A percentile compares a stretch with the other conserved stretches of the same genome.
These are phyloP conservation scores for Trichoderma simmonsii DNA, from an alignment of 2,329 filamentous ascomycete species.

Conservation along the genomic window DNA sequence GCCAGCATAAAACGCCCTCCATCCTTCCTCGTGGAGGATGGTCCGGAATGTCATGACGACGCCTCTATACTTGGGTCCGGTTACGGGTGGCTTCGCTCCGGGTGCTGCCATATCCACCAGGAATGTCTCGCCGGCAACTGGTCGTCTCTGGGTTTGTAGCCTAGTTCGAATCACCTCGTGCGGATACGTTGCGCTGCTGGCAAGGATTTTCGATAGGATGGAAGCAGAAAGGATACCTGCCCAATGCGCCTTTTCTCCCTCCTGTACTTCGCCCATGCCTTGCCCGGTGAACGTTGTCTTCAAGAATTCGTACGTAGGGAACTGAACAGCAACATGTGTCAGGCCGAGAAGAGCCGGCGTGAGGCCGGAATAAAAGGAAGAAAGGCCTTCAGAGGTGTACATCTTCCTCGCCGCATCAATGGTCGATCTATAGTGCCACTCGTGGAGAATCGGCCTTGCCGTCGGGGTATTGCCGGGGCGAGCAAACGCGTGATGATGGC, in stretches of 20 bases:
- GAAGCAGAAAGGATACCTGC: conserved; percentile 82
- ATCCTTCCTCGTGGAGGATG: conserved; percentile 87
- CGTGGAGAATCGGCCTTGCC: conserved; percentile 52
- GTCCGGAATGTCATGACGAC: conserved; percentile 77
- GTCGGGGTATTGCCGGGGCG: conserved; percentile 54
- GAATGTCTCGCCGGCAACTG: conserved; percentile 53
- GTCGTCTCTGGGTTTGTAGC: conserved; percentile 86
- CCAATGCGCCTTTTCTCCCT: conserved; percentile 61
- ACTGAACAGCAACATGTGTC: conserved; percentile 94
- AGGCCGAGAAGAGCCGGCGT: conserved; percentile 88
- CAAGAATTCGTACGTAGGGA: conserved; percentile 91
- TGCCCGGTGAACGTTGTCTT: conserved; percentile 87
- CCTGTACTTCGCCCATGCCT: conserved; percentile 69
- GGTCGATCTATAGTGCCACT: conserved; percentile 91
- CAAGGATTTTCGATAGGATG: conserved; percentile 89
- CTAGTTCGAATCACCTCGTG: conserved; percentile 94
- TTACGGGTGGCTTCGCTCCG: conserved; percentile 19
- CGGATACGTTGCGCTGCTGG: conserved; percentile 92
- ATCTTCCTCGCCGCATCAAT: conserved; percentile 92
- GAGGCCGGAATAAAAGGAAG: conserved; percentile 92
- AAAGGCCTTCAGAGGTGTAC: conserved; percentile 84
- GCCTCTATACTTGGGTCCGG: conserved; percentile 64
- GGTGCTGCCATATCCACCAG: conserved; percentile 37
- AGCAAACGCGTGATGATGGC: conserved; percentile 44
- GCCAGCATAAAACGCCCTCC: conserved; percentile 94